These are phyloP conservation scores for Amanita polypyramis DNA, from an alignment of 768 basidiomycete species.

Conservation along the genomic window DNA sequence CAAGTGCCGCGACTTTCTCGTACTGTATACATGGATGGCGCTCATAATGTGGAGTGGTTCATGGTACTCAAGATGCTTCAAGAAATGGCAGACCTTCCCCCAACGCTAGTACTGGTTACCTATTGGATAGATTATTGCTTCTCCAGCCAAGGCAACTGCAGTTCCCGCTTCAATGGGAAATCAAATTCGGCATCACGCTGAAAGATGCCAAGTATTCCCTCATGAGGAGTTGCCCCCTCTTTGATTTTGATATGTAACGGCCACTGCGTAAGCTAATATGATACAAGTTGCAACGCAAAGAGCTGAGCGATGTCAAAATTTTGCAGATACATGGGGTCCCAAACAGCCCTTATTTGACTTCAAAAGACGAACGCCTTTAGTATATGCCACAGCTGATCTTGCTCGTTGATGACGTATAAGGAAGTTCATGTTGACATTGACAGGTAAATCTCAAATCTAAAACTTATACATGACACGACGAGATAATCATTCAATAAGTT, in stretches of 20 bases:
- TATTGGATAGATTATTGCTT: not conserved
- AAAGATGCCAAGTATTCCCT: not conserved
- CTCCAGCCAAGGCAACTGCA: not conserved
- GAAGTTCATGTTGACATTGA: too few species aligned
- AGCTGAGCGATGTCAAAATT: too few species aligned
- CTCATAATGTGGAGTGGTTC: conserved; percentile 2
- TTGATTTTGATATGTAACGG: not conserved
- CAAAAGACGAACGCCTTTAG: too few species aligned
- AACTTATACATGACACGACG: too few species aligned
- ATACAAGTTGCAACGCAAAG: not conserved
- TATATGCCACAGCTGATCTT: too few species aligned
- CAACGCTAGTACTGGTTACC: not conserved
- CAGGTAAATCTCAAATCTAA: too few species aligned
- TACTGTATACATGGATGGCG: not conserved
- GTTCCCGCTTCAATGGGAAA: too few species aligned
- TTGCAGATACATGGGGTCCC: too few species aligned
- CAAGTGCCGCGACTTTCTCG: not conserved
- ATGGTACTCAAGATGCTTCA: not conserved
- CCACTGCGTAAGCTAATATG: not conserved
- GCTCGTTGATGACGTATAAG: too few species aligned
- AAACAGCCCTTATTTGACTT: too few species aligned
- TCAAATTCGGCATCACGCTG: not conserved
- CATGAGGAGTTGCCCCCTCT: not conserved
- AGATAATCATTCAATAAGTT: not conserved
- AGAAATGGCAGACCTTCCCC: not conserved